Evolutionary conservation across 208 protist species (phyloP).

Genomic region (Acanthamoeba castellanii): DNA sequence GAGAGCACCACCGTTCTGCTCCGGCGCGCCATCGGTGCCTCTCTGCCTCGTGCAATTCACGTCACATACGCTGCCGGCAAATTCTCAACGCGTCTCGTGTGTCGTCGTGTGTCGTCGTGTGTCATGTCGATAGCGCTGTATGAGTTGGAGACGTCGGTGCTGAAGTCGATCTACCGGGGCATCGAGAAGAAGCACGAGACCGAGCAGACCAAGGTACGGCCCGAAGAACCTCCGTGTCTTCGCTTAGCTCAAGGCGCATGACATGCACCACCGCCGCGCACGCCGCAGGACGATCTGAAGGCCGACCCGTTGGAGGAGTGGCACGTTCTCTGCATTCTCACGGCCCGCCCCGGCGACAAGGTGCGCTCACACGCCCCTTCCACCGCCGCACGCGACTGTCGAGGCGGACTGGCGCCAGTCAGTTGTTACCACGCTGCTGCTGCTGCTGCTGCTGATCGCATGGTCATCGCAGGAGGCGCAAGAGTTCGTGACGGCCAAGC

Average conservation of each 20-base stretch:
- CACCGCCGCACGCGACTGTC: too few species aligned
- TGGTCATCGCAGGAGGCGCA: conserved; percentile 35
- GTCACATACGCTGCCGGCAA: too few species aligned
- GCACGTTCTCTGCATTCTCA: conserved; percentile 64
- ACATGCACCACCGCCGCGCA: neutral
- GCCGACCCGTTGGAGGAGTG: conserved; percentile 42
- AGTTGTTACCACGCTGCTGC: too few species aligned
- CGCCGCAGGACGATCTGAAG: neutral
- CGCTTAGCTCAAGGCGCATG: neutral
- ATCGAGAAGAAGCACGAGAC: conserved; percentile 59
- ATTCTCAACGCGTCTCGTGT: neutral
- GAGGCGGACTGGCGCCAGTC: too few species aligned
- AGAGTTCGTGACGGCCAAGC: conserved; percentile 63
- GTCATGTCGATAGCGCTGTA: neutral
- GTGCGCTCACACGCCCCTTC: neutral
- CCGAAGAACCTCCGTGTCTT: neutral
- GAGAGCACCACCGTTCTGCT: conserved; percentile 49
- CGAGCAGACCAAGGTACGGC: neutral
- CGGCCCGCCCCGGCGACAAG: neutral
- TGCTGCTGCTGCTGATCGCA: too few species aligned
- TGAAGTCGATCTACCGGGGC: conserved; percentile 16
- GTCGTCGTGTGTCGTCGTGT: neutral
- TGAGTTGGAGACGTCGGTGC: neutral
- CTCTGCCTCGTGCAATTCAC: neutral
- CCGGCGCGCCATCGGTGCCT: neutral